Percentiles rank a stretch among this genome's conserved stretches.
Conservation (phyloP, 495 filamentous ascomycete species). For the Neurospora sp. region DNA sequence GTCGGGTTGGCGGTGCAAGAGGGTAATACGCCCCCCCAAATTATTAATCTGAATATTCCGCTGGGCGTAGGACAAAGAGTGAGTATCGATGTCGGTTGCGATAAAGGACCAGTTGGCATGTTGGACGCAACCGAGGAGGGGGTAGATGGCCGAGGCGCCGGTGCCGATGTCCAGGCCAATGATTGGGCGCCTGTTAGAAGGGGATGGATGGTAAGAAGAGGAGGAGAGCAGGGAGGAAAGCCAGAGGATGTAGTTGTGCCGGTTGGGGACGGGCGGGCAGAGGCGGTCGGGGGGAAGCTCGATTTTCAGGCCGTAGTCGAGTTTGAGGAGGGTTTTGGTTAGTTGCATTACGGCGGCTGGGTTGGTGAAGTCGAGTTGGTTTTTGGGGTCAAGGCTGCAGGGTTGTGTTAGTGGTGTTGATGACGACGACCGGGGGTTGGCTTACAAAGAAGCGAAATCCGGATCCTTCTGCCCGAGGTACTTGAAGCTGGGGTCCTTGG, state of each 20-base stretch:
- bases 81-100: slow-evolving; percentile 75
- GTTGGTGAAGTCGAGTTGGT: slow-evolving; percentile 71
- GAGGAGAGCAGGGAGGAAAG: slow-evolving; percentile 77
- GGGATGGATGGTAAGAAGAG: slow-evolving; percentile 42
- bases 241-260: slow-evolving; percentile 88
- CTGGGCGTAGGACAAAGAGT: slow-evolving; percentile 53
- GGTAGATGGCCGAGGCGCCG: slow-evolving; percentile 85
- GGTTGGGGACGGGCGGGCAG: slow-evolving; percentile 80
- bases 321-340: slow-evolving; percentile 65
- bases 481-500: slow-evolving; percentile 23
- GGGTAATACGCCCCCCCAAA: slow-evolving; percentile 52
- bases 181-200: neutral
- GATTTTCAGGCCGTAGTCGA: slow-evolving; percentile 63
- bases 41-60: slow-evolving; percentile 54
- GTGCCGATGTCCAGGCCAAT: slow-evolving; percentile 81
- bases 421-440: neutral
- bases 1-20: slow-evolving; percentile 42
- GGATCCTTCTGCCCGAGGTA: slow-evolving; percentile 23
- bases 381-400: slow-evolving; percentile 44
- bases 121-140: slow-evolving; percentile 64
- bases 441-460: slow-evolving; percentile 19
- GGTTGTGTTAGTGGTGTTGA: neutral
- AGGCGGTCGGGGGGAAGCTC: slow-evolving; percentile 67
- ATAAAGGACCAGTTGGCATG: slow-evolving; percentile 60
- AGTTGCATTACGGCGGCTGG: slow-evolving; percentile 69